These are phyloP conservation scores for Rubia tinctorum DNA, from an alignment of 305 asterid genomes.

Conservation along the genomic window DNA sequence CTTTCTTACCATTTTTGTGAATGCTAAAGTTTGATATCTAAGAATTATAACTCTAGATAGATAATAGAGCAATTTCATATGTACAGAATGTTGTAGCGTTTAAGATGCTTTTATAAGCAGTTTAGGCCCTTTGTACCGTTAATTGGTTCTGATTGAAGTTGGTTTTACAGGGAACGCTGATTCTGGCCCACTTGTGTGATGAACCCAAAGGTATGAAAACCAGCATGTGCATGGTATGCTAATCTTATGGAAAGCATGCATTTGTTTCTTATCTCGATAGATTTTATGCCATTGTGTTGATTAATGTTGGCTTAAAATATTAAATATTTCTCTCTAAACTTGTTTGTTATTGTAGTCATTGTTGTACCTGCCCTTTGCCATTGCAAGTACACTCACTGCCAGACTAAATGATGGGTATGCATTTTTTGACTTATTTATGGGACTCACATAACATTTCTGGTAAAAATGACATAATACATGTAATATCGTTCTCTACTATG, in stretches of 20 bases:
- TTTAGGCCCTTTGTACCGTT: background rate
- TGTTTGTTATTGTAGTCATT: slow-evolving; percentile 54
- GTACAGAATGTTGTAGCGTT: background rate
- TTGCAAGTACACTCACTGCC: slow-evolving; percentile 93
- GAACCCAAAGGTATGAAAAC: slow-evolving; percentile 99
- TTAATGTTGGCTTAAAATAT: background rate
- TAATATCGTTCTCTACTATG: slow-evolving; percentile 13
- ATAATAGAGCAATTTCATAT: background rate
- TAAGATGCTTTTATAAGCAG: background rate
- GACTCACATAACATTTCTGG: background rate
- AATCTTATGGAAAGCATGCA: slow-evolving; percentile 7
- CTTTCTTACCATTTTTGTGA: background rate
- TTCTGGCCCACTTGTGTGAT: slow-evolving; percentile 91
- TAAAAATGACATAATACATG: background rate
- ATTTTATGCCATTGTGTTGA: background rate
- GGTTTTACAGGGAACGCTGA: slow-evolving; percentile 84
- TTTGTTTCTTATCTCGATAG: background rate
- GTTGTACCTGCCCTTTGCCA: slow-evolving; percentile 79
- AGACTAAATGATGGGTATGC: slow-evolving; percentile 84
- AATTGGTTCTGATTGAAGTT: slow-evolving; percentile 23
- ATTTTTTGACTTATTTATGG: slow-evolving; percentile 3
- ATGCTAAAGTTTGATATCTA: background rate
- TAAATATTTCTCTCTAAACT: background rate
- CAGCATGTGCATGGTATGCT: slow-evolving; percentile 85
- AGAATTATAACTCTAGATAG: background rate